Percentiles rank a stretch among this genome's conserved stretches.
Evolutionary conservation across 2,329 filamentous ascomycete species (phyloP).

Genomic region (Phyllosticta paracitricarpa): DNA sequence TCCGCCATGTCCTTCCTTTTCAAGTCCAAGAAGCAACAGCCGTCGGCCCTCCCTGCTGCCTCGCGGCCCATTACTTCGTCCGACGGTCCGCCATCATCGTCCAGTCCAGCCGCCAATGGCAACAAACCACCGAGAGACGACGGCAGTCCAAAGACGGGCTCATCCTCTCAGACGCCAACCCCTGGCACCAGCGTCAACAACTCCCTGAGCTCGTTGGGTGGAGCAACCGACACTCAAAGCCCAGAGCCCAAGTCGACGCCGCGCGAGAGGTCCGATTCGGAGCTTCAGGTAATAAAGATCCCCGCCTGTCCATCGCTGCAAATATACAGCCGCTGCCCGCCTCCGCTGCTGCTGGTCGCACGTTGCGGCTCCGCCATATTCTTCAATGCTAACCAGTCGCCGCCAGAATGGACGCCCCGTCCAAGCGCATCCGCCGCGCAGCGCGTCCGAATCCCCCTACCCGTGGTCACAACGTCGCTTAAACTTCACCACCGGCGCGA

Average conservation of each 20-base stretch:
- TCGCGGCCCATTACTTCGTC: constrained; percentile 47
- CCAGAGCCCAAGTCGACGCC: constrained; percentile 51
- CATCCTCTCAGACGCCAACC: constrained; percentile 48
- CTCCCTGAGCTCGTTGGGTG: constrained; percentile 56
- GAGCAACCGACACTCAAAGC: constrained; percentile 48
- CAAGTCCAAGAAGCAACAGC: constrained; percentile 34
- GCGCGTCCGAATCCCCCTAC: constrained; percentile 68
- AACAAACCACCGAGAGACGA: constrained; percentile 14
- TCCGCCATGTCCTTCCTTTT: constrained; percentile 43
- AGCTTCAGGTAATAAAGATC: constrained; percentile 40
- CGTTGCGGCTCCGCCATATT: constrained; percentile 13
- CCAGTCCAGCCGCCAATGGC: constrained; percentile 36
- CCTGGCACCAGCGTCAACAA: constrained; percentile 63
- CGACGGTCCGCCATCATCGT: constrained; percentile 31
- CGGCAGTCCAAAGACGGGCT: not conserved
- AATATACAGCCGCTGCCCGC: not conserved
- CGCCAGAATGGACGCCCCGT: constrained; percentile 7
- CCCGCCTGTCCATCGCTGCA: not conserved
- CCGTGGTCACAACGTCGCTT: constrained; percentile 90
- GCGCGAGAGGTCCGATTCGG: constrained; percentile 47
- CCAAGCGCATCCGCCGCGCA: constrained; percentile 25
- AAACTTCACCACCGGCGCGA: constrained; percentile 74
- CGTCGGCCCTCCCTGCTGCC: constrained; percentile 41
- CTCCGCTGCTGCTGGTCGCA: not conserved
- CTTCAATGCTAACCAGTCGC: constrained; percentile 5